phyloP scores from a whole-genome alignment of 2,329 filamentous ascomycete species.

The Xylaria sp. region DNA sequence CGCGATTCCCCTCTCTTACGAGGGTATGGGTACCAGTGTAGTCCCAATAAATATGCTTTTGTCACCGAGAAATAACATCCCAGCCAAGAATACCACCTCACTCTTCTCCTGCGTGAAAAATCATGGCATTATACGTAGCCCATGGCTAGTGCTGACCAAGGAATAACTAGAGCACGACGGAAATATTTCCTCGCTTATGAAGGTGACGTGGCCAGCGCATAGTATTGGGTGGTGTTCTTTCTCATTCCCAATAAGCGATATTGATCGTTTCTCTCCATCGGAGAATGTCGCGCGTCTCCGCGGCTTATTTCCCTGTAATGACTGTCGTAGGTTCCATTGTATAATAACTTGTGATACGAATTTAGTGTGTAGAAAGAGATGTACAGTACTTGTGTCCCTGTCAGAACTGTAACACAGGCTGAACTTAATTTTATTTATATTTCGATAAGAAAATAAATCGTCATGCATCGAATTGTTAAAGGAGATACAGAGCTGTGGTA shows the following conservation, averaged over 20 bases:
- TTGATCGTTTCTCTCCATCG: neutral
- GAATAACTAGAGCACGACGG: neutral
- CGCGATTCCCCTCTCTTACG: neutral
- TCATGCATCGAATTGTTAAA: no score
- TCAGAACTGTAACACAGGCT: no score
- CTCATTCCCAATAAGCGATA: neutral
- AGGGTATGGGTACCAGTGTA: neutral
- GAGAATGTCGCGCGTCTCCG: neutral
- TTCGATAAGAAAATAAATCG: no score
- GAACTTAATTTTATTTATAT: no score
- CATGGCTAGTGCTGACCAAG: conserved; percentile 5
- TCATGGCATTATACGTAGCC: neutral
- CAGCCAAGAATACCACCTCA: conserved; percentile 17
- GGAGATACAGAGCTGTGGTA: no score
- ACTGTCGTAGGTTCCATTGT: neutral
- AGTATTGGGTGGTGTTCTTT: neutral
- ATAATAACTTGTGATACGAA: neutral
- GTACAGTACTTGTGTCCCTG: neutral
- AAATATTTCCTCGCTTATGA: conserved; percentile 7
- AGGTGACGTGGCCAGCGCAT: conserved; percentile 5
- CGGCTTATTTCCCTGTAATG: neutral
- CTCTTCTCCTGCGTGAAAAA: neutral
- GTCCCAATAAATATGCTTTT: no score
- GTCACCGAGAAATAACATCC: neutral
- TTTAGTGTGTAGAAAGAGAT: neutral